Base-by-base conservation (phyloP, 176 grass and related monocot species). In the Phoenix roebelenii region DNA sequence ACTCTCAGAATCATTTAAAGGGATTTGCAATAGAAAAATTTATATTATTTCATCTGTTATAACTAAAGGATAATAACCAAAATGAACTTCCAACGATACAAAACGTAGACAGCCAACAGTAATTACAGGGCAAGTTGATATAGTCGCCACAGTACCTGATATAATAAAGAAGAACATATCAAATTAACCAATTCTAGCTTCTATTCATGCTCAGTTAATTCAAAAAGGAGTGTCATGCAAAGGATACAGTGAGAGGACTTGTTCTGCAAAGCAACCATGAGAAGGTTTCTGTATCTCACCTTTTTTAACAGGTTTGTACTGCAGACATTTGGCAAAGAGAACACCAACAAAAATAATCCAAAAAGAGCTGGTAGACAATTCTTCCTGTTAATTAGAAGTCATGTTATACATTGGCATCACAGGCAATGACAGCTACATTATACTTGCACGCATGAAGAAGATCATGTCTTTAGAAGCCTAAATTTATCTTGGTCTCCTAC, bases 271-370 rank as follows among this genome's bases (percentile, higher is more conserved):
- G 4, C 5, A 25, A 56, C 16, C 1, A 44, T 17, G 0, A 49
- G 12, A 57, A 25, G 16, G 15, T 59, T 60, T 55, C 55, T 0
- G 4, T 23, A 63, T 23, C 20, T 49, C 28, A 91, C 92, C 92
- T 88, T 97, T 97, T 70, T 78, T 97, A 26, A 91, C 62, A 77
- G 73, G 76, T 17, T 80, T 79, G 39, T 80, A 85, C 61, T 50
- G 54, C 58, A 85, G 78, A 26, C 67, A 76, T 65, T 83, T 90
- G 18, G 75, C 75, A 35, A 83, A 49, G 22, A 75, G 54, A 72
- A 52, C 70, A 60, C 77, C 26, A 32, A 82, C 52, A 15, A 53
- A 23, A 77, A 85, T 74, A 39, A 24, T 80, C 83, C 80, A 91
- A 75, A 90, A 74, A 14, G 74, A 88, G 68, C 66, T 12, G 23